These are phyloP conservation scores for Lithospermum erythrorhizon DNA, from an alignment of 257 asterid genomes.

Conservation along the genomic window DNA sequence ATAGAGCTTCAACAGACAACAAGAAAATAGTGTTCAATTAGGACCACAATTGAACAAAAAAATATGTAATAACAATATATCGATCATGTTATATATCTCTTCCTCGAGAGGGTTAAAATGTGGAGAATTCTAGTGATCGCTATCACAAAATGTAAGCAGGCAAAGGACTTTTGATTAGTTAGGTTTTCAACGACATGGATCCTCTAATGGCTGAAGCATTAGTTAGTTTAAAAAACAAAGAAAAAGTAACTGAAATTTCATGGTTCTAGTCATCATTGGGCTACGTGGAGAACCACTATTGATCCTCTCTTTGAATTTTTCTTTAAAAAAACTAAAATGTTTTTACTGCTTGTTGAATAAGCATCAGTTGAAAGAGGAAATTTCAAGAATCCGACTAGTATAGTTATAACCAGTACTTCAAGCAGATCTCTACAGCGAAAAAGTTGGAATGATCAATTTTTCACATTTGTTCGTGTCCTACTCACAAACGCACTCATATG, in stretches of 20 bases:
- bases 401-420: background rate
- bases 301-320: too few relatives aligned
- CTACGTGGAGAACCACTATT: too few relatives aligned
- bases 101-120: background rate
- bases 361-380: background rate
- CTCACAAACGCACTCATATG: background rate
- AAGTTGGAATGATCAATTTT: too few relatives aligned
- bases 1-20: constrained; percentile 29
- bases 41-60: background rate
- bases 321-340: background rate
- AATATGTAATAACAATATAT: background rate
- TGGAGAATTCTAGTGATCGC: background rate
- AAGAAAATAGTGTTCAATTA: background rate
- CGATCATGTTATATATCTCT: background rate
- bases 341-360: background rate
- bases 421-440: background rate
- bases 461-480: background rate
- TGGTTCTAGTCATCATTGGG: too few relatives aligned
- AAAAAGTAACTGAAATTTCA: too few relatives aligned
- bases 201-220: background rate
- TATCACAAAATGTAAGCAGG: background rate
- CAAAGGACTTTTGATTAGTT: background rate
- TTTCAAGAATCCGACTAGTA: background rate
- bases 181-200: background rate
- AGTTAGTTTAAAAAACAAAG: too few relatives aligned